Percentiles rank a stretch among this genome's conserved stretches.
Evolutionary conservation across 2,329 filamentous ascomycete species (phyloP).

Genomic region (Tolypocladium album): DNA sequence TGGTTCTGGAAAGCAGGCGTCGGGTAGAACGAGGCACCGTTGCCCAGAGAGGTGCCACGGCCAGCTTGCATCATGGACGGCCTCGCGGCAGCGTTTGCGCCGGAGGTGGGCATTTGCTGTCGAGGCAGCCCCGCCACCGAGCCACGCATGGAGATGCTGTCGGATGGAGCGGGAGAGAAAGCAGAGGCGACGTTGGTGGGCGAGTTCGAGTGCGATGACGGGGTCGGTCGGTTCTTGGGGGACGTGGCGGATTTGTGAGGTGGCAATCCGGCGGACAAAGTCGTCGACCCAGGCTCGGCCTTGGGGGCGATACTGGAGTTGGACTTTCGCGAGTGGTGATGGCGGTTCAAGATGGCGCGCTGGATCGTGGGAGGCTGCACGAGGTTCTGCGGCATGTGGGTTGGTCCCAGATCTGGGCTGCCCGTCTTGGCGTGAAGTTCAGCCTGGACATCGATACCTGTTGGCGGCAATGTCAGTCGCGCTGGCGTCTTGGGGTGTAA

Average conservation of each 20-base stretch:
- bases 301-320: slow-evolving; percentile 68
- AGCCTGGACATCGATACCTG: slow-evolving; percentile 93
- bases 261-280: slow-evolving; percentile 34
- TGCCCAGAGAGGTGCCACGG: slow-evolving; percentile 23
- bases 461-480: background rate
- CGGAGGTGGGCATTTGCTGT: slow-evolving; percentile 19
- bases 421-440: slow-evolving; percentile 89
- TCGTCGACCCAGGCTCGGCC: slow-evolving; percentile 41
- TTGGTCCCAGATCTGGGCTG: slow-evolving; percentile 68
- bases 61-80: slow-evolving; percentile 25
- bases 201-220: slow-evolving; percentile 61
- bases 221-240: slow-evolving; percentile 69
- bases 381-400: slow-evolving; percentile 54
- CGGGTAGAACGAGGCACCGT: slow-evolving; percentile 57
- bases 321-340: slow-evolving; percentile 64
- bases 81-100: slow-evolving; percentile 11
- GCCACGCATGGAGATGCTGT: slow-evolving; percentile 35
- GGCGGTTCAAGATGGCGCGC: slow-evolving; percentile 69
- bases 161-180: slow-evolving; percentile 33
- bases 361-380: slow-evolving; percentile 69
- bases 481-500: background rate
- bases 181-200: slow-evolving; percentile 37
- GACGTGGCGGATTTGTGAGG: slow-evolving; percentile 47
- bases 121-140: slow-evolving; percentile 20
- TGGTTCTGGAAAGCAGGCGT: slow-evolving; percentile 81